Evolutionary conservation across 225 moss, liverwort and hornwort genomes (phyloP).

Genomic region (Sphagnum tenellum): DNA sequence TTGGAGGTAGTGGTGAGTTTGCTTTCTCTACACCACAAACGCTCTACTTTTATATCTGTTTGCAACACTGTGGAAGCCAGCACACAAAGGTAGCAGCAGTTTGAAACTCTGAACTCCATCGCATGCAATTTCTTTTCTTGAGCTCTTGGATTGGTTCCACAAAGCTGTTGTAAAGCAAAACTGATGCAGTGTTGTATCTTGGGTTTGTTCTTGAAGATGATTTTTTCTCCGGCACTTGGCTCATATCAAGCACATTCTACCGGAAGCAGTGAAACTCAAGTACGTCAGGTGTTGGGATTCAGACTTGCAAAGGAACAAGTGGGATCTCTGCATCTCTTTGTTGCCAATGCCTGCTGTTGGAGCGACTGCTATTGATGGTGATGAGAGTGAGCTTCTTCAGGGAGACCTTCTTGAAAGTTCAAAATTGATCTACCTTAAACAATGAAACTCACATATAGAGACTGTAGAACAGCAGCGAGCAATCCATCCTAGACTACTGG

Average conservation of each 20-base stretch:
- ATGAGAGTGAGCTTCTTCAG: slow-evolving; percentile 5
- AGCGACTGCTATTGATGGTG: slow-evolving; percentile 3
- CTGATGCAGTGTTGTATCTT: no score
- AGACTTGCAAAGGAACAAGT: slow-evolving; percentile 57
- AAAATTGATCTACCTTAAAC: no score
- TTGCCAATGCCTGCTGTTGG: slow-evolving; percentile 25
- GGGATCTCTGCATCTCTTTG: slow-evolving; percentile 72
- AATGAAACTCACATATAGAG: no score
- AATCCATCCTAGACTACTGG: slow-evolving; percentile 51
- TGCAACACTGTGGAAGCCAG: slow-evolving; percentile 82
- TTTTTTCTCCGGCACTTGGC: slow-evolving; percentile 77
- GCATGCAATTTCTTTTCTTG: no score
- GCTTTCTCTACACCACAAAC: slow-evolving; percentile 69
- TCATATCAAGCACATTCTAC: slow-evolving; percentile 71
- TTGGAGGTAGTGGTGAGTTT: slow-evolving; percentile 75
- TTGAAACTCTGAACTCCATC: no score
- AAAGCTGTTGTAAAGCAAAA: no score
- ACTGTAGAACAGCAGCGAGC: slow-evolving; percentile 54
- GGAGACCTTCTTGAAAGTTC: no score
- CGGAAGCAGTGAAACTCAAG: slow-evolving; percentile 65
- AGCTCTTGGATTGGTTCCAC: no score
- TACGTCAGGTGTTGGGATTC: slow-evolving; percentile 64
- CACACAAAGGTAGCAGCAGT: slow-evolving; percentile 51
- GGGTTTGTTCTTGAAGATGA: slow-evolving; percentile 38
- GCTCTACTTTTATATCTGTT: slow-evolving; percentile 68